Conservation (phyloP, 352 stramenopile species). For the Globisporangium emineosum region DNA sequence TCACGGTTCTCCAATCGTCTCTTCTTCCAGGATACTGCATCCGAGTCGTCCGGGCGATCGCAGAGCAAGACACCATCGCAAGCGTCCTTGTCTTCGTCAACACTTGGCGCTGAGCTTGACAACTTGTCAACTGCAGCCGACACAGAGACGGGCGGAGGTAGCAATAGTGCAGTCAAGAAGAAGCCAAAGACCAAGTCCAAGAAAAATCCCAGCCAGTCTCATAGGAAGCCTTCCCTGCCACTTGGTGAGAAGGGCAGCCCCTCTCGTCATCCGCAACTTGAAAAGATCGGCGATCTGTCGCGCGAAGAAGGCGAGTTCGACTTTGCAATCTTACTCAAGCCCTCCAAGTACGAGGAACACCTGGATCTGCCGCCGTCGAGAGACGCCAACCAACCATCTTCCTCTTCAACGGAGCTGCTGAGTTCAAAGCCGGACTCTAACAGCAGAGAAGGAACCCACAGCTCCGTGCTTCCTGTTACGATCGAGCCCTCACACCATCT, state of each 20-base stretch:
- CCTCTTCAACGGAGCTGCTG: neutral
- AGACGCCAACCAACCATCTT: neutral
- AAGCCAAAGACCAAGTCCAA: neutral
- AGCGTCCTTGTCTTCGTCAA: neutral
- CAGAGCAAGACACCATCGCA: neutral
- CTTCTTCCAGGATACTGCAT: constrained; percentile 17
- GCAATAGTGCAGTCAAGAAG: neutral
- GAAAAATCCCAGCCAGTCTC: neutral
- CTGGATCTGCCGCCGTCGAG: constrained; percentile 27
- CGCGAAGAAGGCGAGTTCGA: constrained; percentile 76
- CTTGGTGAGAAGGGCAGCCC: neutral
- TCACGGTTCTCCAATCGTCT: neutral
- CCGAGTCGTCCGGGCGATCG: constrained; percentile 1
- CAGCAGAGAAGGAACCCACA: neutral
- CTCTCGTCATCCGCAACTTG: neutral
- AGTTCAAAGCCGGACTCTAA: neutral
- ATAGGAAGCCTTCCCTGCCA: neutral
- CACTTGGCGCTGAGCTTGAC: neutral
- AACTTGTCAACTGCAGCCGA: neutral
- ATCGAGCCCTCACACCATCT: constrained; percentile 6
- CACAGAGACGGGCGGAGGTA: neutral
- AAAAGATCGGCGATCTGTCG: constrained; percentile 59
- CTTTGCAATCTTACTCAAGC: constrained; percentile 81
- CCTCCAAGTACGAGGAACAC: constrained; percentile 63
- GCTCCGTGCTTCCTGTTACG: neutral